phyloP scores from a whole-genome alignment of 306 rosid species.

The Lathyrus aphaca region DNA sequence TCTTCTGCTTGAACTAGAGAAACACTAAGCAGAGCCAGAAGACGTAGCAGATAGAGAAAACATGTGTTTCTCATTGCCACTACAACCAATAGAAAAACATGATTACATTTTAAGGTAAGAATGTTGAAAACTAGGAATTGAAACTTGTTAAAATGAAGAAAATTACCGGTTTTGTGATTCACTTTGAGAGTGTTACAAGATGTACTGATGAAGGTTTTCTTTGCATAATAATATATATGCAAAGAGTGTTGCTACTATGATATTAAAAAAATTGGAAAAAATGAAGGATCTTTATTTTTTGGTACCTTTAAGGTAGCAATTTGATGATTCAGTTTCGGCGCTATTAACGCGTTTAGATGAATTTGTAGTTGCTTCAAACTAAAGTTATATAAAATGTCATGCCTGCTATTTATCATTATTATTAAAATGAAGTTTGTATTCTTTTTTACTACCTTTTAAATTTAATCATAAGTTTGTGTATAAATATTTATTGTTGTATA shows the following conservation, averaged over 20 bases:
- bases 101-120: neutral
- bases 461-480: constrained; percentile 10
- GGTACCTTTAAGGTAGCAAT: constrained; percentile 32
- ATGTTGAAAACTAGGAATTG: neutral
- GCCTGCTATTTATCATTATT: constrained; percentile 7
- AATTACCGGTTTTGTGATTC: constrained; percentile 35
- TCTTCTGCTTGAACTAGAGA: constrained; percentile 68
- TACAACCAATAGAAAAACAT: constrained; percentile 40
- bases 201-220: constrained; percentile 21
- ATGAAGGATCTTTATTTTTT: constrained; percentile 1
- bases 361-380: constrained; percentile 36
- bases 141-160: constrained; percentile 18
- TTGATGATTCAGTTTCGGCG: constrained; percentile 48
- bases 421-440: constrained; percentile 36
- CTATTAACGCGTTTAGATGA: constrained; percentile 36
- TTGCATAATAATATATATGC: constrained; percentile 9
- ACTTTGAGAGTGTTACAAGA: constrained; percentile 26
- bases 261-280: constrained; percentile 17
- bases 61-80: constrained; percentile 59
- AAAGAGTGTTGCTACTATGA: neutral
- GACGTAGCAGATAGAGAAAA: constrained; percentile 45
- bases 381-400: constrained; percentile 18
- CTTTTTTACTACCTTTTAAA: constrained; percentile 30
- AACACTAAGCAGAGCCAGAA: constrained; percentile 48
- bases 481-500: neutral